A percentile compares a stretch with the other conserved stretches of the same genome.
Evolutionary conservation across 2,329 filamentous ascomycete genomes (phyloP).

Genomic region (Lachnellula arida): DNA sequence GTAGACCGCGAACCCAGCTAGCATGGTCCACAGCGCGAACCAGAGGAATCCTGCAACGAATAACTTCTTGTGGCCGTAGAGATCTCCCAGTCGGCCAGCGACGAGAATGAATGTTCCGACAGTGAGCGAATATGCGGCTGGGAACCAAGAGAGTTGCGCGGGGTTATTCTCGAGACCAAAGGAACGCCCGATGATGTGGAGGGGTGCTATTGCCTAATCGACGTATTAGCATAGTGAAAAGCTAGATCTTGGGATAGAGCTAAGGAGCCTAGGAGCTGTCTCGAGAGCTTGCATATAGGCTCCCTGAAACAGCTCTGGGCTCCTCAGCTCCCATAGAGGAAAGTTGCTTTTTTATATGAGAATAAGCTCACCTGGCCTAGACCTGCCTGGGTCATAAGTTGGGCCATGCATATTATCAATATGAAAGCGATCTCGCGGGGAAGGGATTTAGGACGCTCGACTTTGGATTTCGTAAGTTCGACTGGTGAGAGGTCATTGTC

Average conservation of each 20-base stretch:
- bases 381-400: constrained; percentile 43
- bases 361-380: constrained; percentile 33
- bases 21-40: constrained; percentile 20
- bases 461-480: not conserved
- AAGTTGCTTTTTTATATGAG: no score
- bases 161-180: constrained; percentile 40
- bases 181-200: constrained; percentile 40
- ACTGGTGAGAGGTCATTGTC: not conserved
- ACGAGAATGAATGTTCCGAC: constrained; percentile 49
- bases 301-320: no score
- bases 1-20: constrained; percentile 18
- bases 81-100: constrained; percentile 45
- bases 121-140: constrained; percentile 51
- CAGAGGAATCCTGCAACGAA: constrained; percentile 42
- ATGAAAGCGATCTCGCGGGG: not conserved
- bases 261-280: no score
- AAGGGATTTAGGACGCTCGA: not conserved
- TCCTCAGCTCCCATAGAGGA: no score
- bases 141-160: constrained; percentile 49
- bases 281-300: no score
- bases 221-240: no score
- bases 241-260: no score
- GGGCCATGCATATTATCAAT: constrained; percentile 37
- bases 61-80: constrained; percentile 47
- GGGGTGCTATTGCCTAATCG: constrained; percentile 38